Evolutionary conservation across 495 filamentous ascomycete genomes (phyloP).

Genomic region (Aspergillus sclerotioniger): DNA sequence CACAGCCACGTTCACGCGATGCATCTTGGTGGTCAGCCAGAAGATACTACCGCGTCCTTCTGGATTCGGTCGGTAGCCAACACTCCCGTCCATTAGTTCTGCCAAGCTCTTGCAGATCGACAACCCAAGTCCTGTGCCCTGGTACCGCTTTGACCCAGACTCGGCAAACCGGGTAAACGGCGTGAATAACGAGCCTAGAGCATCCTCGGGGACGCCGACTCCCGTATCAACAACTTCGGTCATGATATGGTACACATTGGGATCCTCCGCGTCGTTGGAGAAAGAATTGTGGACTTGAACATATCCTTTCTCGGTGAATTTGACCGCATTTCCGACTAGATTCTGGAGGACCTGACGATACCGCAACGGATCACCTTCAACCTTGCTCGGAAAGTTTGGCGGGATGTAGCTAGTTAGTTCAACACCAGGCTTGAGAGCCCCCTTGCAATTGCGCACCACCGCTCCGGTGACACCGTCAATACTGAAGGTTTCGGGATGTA

Average conservation of each 20-base stretch:
- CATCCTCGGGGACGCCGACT: conserved; percentile 78
- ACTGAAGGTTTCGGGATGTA: conserved; percentile 69
- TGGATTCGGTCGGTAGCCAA: conserved; percentile 57
- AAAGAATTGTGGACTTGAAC: conserved; percentile 58
- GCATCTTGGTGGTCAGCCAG: conserved; percentile 56
- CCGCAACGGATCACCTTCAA: conserved; percentile 71
- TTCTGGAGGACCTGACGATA: conserved; percentile 84
- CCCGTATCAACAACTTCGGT: conserved; percentile 73
- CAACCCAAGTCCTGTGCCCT: conserved; percentile 77
- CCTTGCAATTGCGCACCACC: conserved; percentile 51
- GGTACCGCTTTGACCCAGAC: conserved; percentile 70
- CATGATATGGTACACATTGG: conserved; percentile 40
- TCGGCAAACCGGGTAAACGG: conserved; percentile 86
- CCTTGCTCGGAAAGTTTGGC: conserved; percentile 35
- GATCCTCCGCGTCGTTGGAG: conserved; percentile 41
- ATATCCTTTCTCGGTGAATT: conserved; percentile 75
- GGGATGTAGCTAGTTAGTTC: conserved; percentile 52
- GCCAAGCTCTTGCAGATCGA: conserved; percentile 80
- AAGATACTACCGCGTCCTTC: conserved; percentile 55
- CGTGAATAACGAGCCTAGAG: conserved; percentile 70
- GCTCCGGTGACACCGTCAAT: conserved; percentile 56
- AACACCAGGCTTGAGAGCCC: conserved; percentile 58
- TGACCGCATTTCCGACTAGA: conserved; percentile 83
- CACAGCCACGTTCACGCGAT: conserved; percentile 22
- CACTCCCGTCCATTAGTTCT: conserved; percentile 77